phyloP scores from a whole-genome alignment of 192 early-diverging fungal genomes.

The Coemansia guatemalensis region DNA sequence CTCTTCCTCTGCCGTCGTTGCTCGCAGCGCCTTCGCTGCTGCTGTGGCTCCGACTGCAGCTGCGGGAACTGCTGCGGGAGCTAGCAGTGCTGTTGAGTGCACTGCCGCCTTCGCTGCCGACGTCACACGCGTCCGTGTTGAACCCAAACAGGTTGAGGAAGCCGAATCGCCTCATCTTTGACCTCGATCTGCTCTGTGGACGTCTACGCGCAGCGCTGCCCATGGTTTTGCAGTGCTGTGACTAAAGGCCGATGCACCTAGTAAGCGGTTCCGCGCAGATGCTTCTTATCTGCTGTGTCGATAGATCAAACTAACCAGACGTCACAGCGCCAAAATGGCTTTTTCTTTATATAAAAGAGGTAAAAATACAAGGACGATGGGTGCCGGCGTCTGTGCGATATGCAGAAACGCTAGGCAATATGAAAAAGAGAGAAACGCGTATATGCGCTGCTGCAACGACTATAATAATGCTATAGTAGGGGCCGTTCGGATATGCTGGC shows the following conservation, averaged over 20 bases:
- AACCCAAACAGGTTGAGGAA: constrained; percentile 51
- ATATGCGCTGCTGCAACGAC: too few relatives aligned
- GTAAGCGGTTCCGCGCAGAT: background rate
- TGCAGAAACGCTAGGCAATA: constrained; percentile 5
- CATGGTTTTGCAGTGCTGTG: constrained; percentile 15
- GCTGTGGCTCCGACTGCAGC: background rate
- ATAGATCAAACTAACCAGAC: background rate
- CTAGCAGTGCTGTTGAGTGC: background rate
- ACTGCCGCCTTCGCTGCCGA: background rate
- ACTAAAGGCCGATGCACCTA: background rate
- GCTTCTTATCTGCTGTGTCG: constrained; percentile 5
- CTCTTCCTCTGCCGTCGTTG: constrained; percentile 8
- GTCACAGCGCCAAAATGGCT: too few relatives aligned
- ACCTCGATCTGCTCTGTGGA: constrained; percentile 18
- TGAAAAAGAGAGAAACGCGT: background rate
- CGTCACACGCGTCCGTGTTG: constrained; percentile 11
- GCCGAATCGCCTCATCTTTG: constrained; percentile 37
- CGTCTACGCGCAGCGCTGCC: constrained; percentile 12
- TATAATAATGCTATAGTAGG: too few relatives aligned
- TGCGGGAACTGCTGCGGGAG: background rate
- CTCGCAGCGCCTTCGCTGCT: constrained; percentile 11
- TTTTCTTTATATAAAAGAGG: background rate
- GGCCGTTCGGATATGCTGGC: too few relatives aligned
- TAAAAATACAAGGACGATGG: background rate
- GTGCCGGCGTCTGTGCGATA: background rate